Base-by-base conservation (phyloP, 2,329 filamentous ascomycete genomes). In the Colletotrichum godetiae region DNA sequence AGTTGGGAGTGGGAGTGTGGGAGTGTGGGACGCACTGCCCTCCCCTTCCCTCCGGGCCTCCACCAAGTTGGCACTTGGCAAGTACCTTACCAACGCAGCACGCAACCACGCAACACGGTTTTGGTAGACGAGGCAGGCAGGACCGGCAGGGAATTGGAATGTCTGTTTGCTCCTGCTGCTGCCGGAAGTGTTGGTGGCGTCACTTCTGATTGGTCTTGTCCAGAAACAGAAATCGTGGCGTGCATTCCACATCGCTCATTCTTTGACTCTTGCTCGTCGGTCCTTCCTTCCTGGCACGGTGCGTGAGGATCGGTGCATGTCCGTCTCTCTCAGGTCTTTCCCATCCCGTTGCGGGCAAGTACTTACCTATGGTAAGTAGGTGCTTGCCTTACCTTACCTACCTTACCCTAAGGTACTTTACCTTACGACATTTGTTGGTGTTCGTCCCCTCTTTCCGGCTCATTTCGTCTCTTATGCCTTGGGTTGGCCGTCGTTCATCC, bases 171-270 rank as follows among this genome's bases (percentile, higher is more conserved):
- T 64, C 61, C 15, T 42, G 42, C 27, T 46, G 72, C 68, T 76
- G 58, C 74, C 74, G 73, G 73, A 75, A 71, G 59, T 63, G 73
- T 71, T 70, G 69, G 74, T 73, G 65, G 64, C 56, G 68, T 49
- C 53, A 29, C 31, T 42, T 24, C 37, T 74, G 72, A 75, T 75
- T 75, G 68, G 74, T 12, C 58, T 35, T 60, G 29, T 31, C 64
- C 60, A 49, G 42, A 60, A 68, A 42, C 67, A 71, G 61, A 31
- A 57, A n/a, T n/a, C 53, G 65, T 73, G 65, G 69, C 69, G 42
- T 8, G 73, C 69, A 49, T 56, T 49, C 42, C 31, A 31, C 15
- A 10, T 29, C 33, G 55, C 62, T 57, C 29, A 29, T 64, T 37
- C 37, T 61, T 71, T 63, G 58, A 55, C 49, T 29, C 62, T 55